Percentiles rank a stretch among this genome's conserved stretches.
phyloP scores from a whole-genome alignment of 495 filamentous ascomycete species.

The Stereocaulon alpinum region DNA sequence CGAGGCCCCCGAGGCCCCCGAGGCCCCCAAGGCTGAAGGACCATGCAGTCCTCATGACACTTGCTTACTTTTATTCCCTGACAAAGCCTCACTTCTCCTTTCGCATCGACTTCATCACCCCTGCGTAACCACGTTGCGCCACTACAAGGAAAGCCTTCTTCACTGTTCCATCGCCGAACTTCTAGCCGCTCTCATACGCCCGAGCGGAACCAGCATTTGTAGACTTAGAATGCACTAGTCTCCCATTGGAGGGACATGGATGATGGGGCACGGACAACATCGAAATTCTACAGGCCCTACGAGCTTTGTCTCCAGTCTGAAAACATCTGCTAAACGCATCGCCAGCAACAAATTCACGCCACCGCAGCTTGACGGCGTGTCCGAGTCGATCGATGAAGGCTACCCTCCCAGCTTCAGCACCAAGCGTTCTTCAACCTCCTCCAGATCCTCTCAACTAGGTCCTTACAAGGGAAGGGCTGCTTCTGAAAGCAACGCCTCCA shows the following conservation, averaged over 20 bases:
- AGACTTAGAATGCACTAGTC: conserved; percentile 10
- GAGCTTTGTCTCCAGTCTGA: conserved; percentile 17
- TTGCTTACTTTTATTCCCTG: neutral
- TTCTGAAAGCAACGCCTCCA: conserved; percentile 13
- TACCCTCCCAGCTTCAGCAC: conserved; percentile 14
- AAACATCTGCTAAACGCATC: conserved; percentile 17
- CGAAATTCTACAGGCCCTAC: conserved; percentile 10
- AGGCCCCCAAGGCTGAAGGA: neutral
- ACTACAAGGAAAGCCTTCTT: neutral
- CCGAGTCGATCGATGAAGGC: conserved; percentile 6
- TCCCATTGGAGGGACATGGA: conserved; percentile 14
- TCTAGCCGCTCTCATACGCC: conserved; percentile 1
- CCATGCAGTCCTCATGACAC: neutral
- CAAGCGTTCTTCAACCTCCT: conserved; percentile 19
- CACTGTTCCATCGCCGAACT: neutral
- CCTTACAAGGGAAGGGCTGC: conserved; percentile 8
- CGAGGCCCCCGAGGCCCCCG: neutral
- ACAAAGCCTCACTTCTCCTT: neutral
- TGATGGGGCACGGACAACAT: conserved; percentile 11
- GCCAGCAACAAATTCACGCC: conserved; percentile 14
- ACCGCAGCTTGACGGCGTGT: conserved; percentile 9
- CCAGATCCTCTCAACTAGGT: conserved; percentile 15
- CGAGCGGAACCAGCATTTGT: neutral
- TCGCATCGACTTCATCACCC: too few species aligned
- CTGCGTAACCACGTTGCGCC: neutral